Base-by-base conservation (phyloP, 2,329 filamentous ascomycete species). In the Gyromitra esculenta region DNA sequence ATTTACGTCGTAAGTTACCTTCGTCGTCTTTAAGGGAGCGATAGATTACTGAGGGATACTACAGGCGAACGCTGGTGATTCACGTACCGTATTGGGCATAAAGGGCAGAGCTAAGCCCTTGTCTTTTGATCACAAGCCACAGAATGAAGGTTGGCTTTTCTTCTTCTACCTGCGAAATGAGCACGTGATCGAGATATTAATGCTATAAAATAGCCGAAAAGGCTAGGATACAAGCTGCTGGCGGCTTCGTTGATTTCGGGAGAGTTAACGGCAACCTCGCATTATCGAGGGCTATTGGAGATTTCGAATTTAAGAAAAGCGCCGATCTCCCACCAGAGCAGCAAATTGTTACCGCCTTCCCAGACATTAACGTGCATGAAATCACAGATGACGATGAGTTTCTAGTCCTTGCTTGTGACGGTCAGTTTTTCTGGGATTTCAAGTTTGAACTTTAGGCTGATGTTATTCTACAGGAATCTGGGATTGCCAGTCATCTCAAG, bases 291-390 rank as follows among this genome's bases (percentile, higher is more conserved):
- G 96, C 96, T 81, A 97, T 99, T 84, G 96, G 96, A 81, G 96
- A 99, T 84, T 99, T 99, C 83, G 96, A 99, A 84, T 99, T 99
- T 89, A 99, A 99, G 89, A 98, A 98, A 88, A 97, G 94, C 84
- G 92, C 95, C 81, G 94, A 97, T 82, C 90, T 99, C 62, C 91
- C 95, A 1, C 96, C 96, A n/a, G 96, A 99, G 86, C 93, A 97
- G 83, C 96, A 99, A 85, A 98, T 99, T 80, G 96, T 99, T 56
- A 99, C 96, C 15, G 96, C 96, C 5, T 98, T 91, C 85, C 96
- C 96, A 25, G 96, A 99, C 83, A 94, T 99, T 57, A 93, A 93
- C 70, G 89, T 92, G 77, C 96, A 99, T 84, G 93, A 97, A 67
- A 88, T 98, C 79, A 91, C 89, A 70, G 91, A 96, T 65, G 94